Base-by-base conservation (phyloP, 305 asterid species). In the Andrographis paniculata region DNA sequence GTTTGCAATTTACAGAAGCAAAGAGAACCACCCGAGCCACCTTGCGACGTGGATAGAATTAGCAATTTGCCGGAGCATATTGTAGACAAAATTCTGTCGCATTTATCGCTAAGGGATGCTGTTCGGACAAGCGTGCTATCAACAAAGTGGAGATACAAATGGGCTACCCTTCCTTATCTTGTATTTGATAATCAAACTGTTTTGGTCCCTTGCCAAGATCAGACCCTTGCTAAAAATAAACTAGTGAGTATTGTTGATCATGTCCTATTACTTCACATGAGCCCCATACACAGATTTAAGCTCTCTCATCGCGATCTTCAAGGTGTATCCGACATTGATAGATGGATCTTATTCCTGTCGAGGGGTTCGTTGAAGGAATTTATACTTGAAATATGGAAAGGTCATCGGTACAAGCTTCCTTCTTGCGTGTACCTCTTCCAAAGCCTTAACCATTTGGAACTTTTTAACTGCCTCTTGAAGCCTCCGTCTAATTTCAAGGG, bases 221-320 rank as follows among this genome's bases (percentile, higher is more conserved):
- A 73, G 58, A 63, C 73, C 51, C 61, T 71, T 28, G 47, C 78
- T 12, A 86, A 72, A 68, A 78, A 66, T 68, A 91, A 83, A 69
- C 79, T 91, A 54, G 93, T 81, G 46, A 86, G 64, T 66, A 70
- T 91, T 44, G 80, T 83, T 50, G 99, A 91, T 60, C 99, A 86
- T 49, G 87, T 79, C 48, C 80, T 91, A 15, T 66, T 91, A 64
- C 95, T 91, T 67, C 99, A 87, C 53, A 55, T 64, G n/a, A 94
- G 95, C 49, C 85, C 95, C 10, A 69, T 91, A 45, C 76, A 78
- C 53, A 91, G 77, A 57, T 83, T 91, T 63, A 87, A 83, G 87
- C 96, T 91, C 58, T 91, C 99, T 53, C 89, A 86, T 53, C 80
- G 94, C 24, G 96, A 91, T 62, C 92, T 91, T 60, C 95, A 86